phyloP scores from a whole-genome alignment of 2,329 filamentous ascomycete species.

The Beauveria sp. region DNA sequence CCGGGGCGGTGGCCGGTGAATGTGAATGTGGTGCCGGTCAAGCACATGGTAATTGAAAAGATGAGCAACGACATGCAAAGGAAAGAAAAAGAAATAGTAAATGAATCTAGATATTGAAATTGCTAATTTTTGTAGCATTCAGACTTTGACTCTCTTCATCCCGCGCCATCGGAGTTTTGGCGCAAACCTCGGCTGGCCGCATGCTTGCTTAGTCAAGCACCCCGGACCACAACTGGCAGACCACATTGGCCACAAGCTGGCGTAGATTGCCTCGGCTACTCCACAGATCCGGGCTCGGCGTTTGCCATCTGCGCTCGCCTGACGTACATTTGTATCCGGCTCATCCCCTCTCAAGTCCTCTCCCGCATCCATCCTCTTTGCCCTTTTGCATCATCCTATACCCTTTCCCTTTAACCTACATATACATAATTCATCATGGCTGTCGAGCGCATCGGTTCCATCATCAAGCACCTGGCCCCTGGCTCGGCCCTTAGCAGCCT shows the following conservation, averaged over 20 bases:
- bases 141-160: not conserved
- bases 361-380: not conserved
- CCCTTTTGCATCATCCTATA: not conserved
- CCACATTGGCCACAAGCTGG: not conserved
- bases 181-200: slow-evolving; percentile 6
- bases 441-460: slow-evolving; percentile 75
- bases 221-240: not conserved
- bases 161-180: slow-evolving; percentile 3
- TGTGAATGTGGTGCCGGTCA: not conserved
- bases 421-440: slow-evolving; percentile 52
- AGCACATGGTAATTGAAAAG: not conserved
- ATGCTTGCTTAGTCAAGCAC: slow-evolving; percentile 1
- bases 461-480: slow-evolving; percentile 79
- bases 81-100: not conserved
- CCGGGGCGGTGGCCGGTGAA: not conserved
- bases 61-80: not conserved
- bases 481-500: slow-evolving; percentile 65
- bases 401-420: not conserved
- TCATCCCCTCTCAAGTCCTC: not conserved
- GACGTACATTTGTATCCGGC: slow-evolving; percentile 4
- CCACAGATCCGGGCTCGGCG: slow-evolving; percentile 17
- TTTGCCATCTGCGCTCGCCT: not conserved
- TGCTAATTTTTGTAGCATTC: not conserved
- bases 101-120: not conserved
- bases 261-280: slow-evolving; percentile 23